Conservation (phyloP, 208 protist genomes). For the Trypanosoma scelopori region DNA sequence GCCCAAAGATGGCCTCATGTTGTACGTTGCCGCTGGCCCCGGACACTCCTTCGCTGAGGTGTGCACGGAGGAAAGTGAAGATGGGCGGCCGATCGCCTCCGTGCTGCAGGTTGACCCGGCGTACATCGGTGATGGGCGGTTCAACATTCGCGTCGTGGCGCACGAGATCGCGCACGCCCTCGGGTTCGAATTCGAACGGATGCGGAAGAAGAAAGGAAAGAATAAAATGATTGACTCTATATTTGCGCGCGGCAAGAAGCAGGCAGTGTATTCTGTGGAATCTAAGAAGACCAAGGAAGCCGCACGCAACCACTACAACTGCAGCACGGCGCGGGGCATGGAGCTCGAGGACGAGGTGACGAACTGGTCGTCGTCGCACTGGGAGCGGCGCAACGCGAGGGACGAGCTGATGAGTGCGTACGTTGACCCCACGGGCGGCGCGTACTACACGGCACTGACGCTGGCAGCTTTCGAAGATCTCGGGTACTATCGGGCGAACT, state of each 20-base stretch:
- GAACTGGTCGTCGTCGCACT: slow-evolving; percentile 17
- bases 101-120: slow-evolving; percentile 14
- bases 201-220: not conserved
- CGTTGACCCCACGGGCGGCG: not conserved
- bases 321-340: slow-evolving; percentile 13
- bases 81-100: slow-evolving; percentile 13
- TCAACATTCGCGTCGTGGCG: not conserved
- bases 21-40: slow-evolving; percentile 28
- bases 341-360: slow-evolving; percentile 32
- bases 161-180: slow-evolving; percentile 19
- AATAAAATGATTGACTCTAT: not conserved
- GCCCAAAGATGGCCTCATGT: slow-evolving; percentile 14
- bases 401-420: slow-evolving; percentile 34
- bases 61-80: not conserved
- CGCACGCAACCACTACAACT: slow-evolving; percentile 1
- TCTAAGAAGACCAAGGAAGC: not conserved
- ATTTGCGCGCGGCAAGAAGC: not conserved
- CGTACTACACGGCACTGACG: slow-evolving; percentile 38
- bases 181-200: slow-evolving; percentile 15
- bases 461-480: slow-evolving; percentile 38
- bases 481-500: slow-evolving; percentile 33
- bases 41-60: not conserved
- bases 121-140: not conserved
- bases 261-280: not conserved
- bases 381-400: slow-evolving; percentile 33